These are phyloP conservation scores for Malassezia dermatis DNA, from an alignment of 1,284 basidiomycete species.

Conservation along the genomic window DNA sequence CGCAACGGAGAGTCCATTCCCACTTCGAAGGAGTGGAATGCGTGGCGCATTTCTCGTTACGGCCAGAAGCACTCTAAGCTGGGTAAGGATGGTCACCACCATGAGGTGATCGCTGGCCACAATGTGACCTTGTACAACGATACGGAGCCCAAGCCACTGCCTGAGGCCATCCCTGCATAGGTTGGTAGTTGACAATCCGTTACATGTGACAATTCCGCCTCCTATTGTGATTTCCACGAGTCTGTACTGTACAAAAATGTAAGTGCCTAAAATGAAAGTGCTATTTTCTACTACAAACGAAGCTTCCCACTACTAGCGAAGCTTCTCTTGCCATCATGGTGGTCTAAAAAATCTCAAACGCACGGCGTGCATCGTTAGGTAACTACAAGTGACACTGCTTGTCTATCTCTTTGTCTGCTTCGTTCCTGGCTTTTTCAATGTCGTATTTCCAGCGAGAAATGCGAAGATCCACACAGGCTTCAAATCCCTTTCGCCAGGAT, in stretches of 20 bases:
- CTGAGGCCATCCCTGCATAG: not conserved
- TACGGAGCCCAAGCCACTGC: not conserved
- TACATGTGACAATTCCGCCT: too few species aligned
- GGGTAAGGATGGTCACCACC: constrained; percentile 34
- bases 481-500: not conserved
- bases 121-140: constrained; percentile 33
- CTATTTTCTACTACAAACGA: too few species aligned
- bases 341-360: too few species aligned
- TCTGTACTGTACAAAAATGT: too few species aligned
- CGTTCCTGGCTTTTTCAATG: not conserved
- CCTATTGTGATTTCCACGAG: too few species aligned
- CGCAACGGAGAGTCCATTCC: constrained; percentile 24
- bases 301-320: too few species aligned
- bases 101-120: constrained; percentile 31
- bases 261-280: too few species aligned
- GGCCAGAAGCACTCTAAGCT: constrained; percentile 35
- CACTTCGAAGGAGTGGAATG: constrained; percentile 38
- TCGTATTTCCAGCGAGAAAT: not conserved
- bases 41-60: constrained; percentile 32
- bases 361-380: too few species aligned
- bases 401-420: not conserved
- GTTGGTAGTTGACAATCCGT: not conserved
- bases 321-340: too few species aligned
- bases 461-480: not conserved
- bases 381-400: not conserved